phyloP scores from a whole-genome alignment of 1,284 basidiomycete species.

The Puccinia hordei region DNA sequence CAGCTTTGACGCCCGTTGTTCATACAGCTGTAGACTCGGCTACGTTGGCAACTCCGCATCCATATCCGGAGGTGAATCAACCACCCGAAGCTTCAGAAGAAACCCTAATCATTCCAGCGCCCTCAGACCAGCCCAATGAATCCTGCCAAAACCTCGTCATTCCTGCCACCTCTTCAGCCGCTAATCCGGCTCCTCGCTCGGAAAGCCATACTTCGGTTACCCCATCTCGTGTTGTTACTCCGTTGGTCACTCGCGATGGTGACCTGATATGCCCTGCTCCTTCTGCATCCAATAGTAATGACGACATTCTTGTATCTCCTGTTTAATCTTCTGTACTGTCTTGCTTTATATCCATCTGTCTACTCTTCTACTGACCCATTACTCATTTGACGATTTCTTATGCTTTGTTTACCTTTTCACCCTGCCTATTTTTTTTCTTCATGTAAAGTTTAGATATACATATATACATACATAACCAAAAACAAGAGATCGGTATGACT shows the following conservation, averaged over 20 bases:
- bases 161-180: neutral
- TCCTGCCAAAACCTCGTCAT: constrained; percentile 1
- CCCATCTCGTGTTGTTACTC: neutral
- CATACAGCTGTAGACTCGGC: neutral
- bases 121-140: neutral
- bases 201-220: neutral
- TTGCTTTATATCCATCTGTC: no score
- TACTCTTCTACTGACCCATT: no score
- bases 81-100: neutral
- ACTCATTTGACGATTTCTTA: no score
- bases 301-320: constrained; percentile 22
- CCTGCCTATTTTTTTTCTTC: no score
- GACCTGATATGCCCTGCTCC: constrained; percentile 9
- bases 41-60: neutral
- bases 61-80: neutral
- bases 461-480: no score
- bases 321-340: neutral
- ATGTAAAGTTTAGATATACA: no score
- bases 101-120: neutral
- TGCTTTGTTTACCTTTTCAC: no score
- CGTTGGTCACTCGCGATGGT: neutral
- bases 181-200: neutral
- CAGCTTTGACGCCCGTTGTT: neutral
- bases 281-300: neutral
- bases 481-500: no score